Base-by-base conservation (phyloP, 192 early-diverging fungal genomes). In the Coemansia sp. region DNA sequence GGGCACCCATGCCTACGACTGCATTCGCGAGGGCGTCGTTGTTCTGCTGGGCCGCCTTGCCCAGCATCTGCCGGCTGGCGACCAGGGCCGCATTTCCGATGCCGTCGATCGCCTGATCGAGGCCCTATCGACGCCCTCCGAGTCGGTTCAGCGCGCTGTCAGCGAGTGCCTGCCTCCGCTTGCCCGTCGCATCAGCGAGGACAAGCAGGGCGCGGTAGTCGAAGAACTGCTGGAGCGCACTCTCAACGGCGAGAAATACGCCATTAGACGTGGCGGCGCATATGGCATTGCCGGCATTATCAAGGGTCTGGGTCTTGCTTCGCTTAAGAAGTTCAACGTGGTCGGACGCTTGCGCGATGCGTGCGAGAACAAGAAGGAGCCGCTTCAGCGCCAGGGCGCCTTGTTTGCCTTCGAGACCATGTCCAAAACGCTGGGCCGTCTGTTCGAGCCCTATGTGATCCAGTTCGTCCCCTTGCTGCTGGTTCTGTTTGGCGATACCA, bases 371-470 rank as follows among this genome's bases (percentile, higher is more conserved):
- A 88, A 90, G 58, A 94, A 93, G 72, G 88, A 89, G 58, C 66
- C 68, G 24, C 74, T 83, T 36, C 84, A 88, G 75, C 85, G 94
- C 13, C 91, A 99, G 82, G 97, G 97, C 66, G 93, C 95, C 10
- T 69, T 97, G 61, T 90, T 98, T 83, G 93, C 93, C 1, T 93
- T 91, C 51, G 97, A 97, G 78, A 91, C 94, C 13, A 76, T 98
- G 30, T 89, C 93, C 0, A 81, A 77, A 34, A 85, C 87, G 13
- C 72, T 99, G 56, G 95, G 94, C 9, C 88, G 94, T 39, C 79
- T 97, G 61, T 98, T 98, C 72, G 97, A 99, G 69, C 97, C 97
- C 4, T 96, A 98, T 65, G 86, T 96, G 48, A 93, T 96, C 59
- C 93, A 97, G 70, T 90, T 97, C 56, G 72, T 97, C 28, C 97